phyloP scores from a whole-genome alignment of 176 grass and related monocot genomes.

The Avena atlantica region DNA sequence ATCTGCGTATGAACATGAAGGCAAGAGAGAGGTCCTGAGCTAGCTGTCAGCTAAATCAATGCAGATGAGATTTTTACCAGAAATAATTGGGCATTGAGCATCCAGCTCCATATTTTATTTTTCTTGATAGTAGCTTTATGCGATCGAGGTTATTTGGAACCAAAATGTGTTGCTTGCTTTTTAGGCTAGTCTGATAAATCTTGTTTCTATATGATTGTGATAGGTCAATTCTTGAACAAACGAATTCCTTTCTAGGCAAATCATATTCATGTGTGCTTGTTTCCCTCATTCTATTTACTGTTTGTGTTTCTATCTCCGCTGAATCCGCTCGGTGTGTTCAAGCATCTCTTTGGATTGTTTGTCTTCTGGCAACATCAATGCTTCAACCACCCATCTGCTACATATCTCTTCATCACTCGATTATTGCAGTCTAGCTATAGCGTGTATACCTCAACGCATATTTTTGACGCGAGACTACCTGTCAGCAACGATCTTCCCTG shows the following conservation, averaged over 20 bases:
- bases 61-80: slow-evolving; percentile 25
- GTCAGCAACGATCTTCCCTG: too few relatives aligned
- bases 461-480: too few relatives aligned
- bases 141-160: not conserved
- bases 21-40: slow-evolving; percentile 20
- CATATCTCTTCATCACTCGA: too few relatives aligned
- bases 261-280: slow-evolving; percentile 2
- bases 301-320: too few relatives aligned
- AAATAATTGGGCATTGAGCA: not conserved
- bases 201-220: not conserved
- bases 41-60: not conserved
- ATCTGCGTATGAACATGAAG: not conserved
- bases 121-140: not conserved
- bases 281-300: too few relatives aligned
- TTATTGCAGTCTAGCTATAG: too few relatives aligned
- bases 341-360: too few relatives aligned
- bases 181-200: not conserved
- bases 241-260: not conserved
- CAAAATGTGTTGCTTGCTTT: not conserved
- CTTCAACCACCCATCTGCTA: too few relatives aligned
- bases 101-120: not conserved
- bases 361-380: too few relatives aligned
- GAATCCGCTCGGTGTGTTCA: too few relatives aligned
- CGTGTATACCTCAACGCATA: too few relatives aligned
- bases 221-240: not conserved